Evolutionary conservation across 163 green algal species (phyloP), one percentile per base, ranked within the genome.

Genomic region (Scenedesmus sp.): DNA sequence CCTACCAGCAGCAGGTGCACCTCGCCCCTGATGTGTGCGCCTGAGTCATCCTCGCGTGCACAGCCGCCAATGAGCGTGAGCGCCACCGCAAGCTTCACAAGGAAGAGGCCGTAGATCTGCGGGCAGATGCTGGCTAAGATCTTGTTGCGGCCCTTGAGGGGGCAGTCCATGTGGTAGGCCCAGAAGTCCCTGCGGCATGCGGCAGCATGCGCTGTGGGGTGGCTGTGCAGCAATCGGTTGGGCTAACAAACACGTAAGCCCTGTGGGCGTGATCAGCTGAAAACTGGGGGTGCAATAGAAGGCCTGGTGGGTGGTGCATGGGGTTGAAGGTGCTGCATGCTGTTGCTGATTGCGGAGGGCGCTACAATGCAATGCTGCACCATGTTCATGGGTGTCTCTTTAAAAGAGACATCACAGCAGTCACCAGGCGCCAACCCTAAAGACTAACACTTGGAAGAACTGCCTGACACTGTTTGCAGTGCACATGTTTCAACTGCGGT

Each of bases 1-100:
- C 98, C 98, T 18, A 99, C 94, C 15, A 99, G 93, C 82, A 99
- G 95, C 92, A 99, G 94, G 92, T 99, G 98, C 9, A 96, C 89
- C 85, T 98, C 95, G 0, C 96, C 96, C 5, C 88, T 49, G 53
- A 92, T 92, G 88, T 92, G 88, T 6, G 81, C 51, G 37, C 88
- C 88, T 13, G 61, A 44, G 51, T 92, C 88, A 46, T 92, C 88
- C 22, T 53, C 68, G 35, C 81, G 81, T 4, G 94, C 81, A 40
- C 98, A 94, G 12, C 98, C 98, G 12, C 98, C 98, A 33, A 98
- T 93, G 13, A 99, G 93, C 80, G 96, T 96, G 46, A 99, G 94
- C 87, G 97, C 85, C 0, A 95, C 86, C 0, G 97, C 96, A 53
- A 99, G 95, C 93, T 99, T 99, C 6, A 94, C 91, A 40, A 94